Evolutionary conservation across 345 rosid species (phyloP).

Genomic region (Arabidopsis thaliana): DNA sequence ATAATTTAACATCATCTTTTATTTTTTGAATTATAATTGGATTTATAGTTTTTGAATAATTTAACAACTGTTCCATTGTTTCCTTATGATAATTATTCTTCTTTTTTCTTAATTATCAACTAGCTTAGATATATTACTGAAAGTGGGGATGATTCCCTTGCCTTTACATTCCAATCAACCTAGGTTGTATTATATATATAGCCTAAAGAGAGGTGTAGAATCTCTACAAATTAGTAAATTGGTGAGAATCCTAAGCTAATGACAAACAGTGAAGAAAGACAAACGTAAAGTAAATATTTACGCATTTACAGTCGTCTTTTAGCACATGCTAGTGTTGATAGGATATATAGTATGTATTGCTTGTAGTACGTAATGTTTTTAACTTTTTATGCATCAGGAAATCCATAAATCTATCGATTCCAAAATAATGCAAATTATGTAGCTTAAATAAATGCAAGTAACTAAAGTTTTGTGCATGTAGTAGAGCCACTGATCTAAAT

Average conservation of each 20-base stretch:
- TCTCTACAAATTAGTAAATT: neutral
- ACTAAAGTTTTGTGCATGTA: too few relatives aligned
- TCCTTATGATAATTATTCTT: neutral
- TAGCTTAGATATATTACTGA: neutral
- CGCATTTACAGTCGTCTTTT: neutral
- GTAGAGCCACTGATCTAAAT: too few relatives aligned
- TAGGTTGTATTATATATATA: neutral
- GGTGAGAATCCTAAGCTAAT: neutral
- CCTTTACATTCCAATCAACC: neutral
- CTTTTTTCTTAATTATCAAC: neutral
- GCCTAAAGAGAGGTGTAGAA: neutral
- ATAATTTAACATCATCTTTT: neutral
- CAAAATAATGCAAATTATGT: too few relatives aligned
- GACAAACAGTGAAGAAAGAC: neutral
- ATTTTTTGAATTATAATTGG: neutral
- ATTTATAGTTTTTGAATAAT: neutral
- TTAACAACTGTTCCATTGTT: neutral
- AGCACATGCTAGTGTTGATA: neutral
- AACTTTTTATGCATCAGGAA: too few relatives aligned
- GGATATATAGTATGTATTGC: neutral
- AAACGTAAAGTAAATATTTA: neutral
- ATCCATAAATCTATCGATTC: too few relatives aligned
- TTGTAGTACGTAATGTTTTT: neutral
- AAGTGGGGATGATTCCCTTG: neutral
- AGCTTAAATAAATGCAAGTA: too few relatives aligned